Evolutionary conservation across 2,329 filamentous ascomycete genomes (phyloP).

Genomic region (Colletotrichum truncatum): DNA sequence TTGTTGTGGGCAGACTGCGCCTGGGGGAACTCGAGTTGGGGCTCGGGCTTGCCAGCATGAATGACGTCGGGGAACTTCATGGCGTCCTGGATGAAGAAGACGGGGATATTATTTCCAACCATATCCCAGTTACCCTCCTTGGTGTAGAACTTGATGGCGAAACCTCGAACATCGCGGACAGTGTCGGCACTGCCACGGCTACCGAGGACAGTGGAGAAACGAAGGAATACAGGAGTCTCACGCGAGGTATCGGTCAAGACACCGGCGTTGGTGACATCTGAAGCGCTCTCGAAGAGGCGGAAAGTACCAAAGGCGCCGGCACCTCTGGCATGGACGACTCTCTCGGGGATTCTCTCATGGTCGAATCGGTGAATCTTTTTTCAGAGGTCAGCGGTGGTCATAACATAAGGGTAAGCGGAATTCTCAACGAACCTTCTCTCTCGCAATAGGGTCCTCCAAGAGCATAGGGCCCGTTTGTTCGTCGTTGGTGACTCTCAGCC

Average conservation of each 20-base stretch:
- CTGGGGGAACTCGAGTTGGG: constrained; percentile 76
- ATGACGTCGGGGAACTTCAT: constrained; percentile 78
- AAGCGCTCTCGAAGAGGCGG: constrained; percentile 59
- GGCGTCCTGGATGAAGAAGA: constrained; percentile 81
- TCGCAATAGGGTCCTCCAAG: constrained; percentile 75
- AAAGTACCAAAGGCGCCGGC: constrained; percentile 64
- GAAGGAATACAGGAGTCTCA: constrained; percentile 74
- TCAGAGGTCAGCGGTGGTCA: neutral
- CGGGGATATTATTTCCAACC: constrained; percentile 74
- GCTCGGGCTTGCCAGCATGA: constrained; percentile 70
- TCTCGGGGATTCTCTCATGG: constrained; percentile 68
- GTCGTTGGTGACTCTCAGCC: constrained; percentile 72
- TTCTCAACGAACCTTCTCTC: constrained; percentile 70
- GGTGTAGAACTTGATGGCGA: constrained; percentile 82
- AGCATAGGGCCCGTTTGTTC: constrained; percentile 73
- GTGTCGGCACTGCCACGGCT: constrained; percentile 82
- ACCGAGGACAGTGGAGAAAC: constrained; percentile 82
- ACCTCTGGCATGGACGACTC: constrained; percentile 70
- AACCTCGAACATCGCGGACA: constrained; percentile 82
- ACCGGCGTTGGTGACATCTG: constrained; percentile 70
- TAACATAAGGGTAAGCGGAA: fast-evolving
- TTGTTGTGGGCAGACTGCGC: constrained; percentile 78
- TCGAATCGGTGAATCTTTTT: constrained; percentile 77
- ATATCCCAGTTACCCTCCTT: constrained; percentile 82
- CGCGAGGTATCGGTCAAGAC: constrained; percentile 75